Percentiles rank a stretch among this genome's conserved stretches.
phyloP scores from a whole-genome alignment of 2,329 filamentous ascomycete genomes.

The Diaporthe nobilis region DNA sequence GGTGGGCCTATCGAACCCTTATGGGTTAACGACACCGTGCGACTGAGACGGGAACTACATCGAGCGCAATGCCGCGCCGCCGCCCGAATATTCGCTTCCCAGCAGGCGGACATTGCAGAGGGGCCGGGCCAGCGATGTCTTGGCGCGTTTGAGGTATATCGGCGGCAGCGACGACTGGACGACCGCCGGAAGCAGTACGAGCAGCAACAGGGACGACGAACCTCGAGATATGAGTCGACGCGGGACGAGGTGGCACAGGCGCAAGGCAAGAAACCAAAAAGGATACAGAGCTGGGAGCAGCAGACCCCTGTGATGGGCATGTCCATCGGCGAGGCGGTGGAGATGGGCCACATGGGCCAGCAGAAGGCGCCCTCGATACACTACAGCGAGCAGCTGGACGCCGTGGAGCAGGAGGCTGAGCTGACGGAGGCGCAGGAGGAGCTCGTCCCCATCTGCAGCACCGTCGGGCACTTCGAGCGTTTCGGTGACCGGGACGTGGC shows the following conservation, averaged over 20 bases:
- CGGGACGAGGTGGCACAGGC: constrained; percentile 44
- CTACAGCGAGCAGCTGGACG: constrained; percentile 38
- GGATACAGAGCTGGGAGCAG: constrained; percentile 40
- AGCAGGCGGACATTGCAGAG: constrained; percentile 59
- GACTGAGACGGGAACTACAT: constrained; percentile 66
- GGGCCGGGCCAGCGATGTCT: constrained; percentile 60
- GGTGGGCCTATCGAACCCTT: constrained; percentile 69
- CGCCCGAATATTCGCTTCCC: constrained; percentile 67
- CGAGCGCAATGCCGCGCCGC: constrained; percentile 71
- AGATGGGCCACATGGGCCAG: constrained; percentile 41
- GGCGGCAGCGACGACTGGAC: constrained; percentile 58
- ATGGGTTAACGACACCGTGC: constrained; percentile 68
- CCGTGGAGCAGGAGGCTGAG: constrained; percentile 40
- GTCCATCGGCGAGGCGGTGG: constrained; percentile 37
- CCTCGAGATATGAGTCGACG: constrained; percentile 41
- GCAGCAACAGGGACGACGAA: constrained; percentile 49
- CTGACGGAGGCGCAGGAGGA: constrained; percentile 57
- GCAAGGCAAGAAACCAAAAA: constrained; percentile 18
- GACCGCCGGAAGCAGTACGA: constrained; percentile 53
- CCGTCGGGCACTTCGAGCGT: constrained; percentile 68
- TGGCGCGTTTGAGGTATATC: constrained; percentile 68
- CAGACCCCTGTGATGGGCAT: constrained; percentile 38
- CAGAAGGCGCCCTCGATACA: constrained; percentile 21
- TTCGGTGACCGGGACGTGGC: constrained; percentile 68
- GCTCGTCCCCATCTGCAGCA: constrained; percentile 63